Percentiles rank a stretch among this genome's conserved stretches.
Evolutionary conservation across 257 asterid species (phyloP).

Genomic region (Solanum peruvianum): DNA sequence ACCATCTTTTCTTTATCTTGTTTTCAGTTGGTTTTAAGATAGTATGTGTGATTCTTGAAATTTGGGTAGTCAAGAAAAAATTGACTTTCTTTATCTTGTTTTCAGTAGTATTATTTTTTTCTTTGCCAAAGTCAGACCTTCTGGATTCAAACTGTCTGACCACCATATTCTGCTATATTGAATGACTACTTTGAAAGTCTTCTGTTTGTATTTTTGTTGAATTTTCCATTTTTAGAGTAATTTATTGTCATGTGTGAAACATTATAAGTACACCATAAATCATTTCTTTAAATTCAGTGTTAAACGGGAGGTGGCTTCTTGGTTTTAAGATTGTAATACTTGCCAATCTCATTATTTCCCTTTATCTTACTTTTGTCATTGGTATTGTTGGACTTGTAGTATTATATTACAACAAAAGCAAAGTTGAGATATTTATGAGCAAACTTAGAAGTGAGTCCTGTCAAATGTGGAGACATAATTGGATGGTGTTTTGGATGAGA

Average conservation of each 20-base stretch:
- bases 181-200: constrained; percentile 15
- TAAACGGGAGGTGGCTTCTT: neutral
- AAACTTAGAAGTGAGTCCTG: neutral
- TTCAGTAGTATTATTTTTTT: neutral
- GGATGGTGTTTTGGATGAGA: constrained; percentile 64
- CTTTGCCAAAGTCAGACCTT: constrained; percentile 29
- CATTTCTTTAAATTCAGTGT: neutral
- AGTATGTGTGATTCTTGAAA: neutral
- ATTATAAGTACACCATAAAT: neutral
- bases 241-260: constrained; percentile 13
- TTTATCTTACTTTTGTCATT: neutral
- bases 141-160: constrained; percentile 43
- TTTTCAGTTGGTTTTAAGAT: neutral
- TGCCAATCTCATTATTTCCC: neutral
- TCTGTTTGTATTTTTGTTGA: constrained; percentile 21
- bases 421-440: neutral
- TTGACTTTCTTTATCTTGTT: neutral
- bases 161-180: constrained; percentile 7
- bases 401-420: neutral
- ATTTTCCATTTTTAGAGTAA: constrained; percentile 17
- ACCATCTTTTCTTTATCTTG: neutral
- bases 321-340: neutral
- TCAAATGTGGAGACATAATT: constrained; percentile 27
- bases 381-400: neutral
- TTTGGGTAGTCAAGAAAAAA: neutral